Percentiles rank a stretch among this genome's conserved stretches.
phyloP scores from a whole-genome alignment of 164 flowering plant species.

The Magnolia officinalis region DNA sequence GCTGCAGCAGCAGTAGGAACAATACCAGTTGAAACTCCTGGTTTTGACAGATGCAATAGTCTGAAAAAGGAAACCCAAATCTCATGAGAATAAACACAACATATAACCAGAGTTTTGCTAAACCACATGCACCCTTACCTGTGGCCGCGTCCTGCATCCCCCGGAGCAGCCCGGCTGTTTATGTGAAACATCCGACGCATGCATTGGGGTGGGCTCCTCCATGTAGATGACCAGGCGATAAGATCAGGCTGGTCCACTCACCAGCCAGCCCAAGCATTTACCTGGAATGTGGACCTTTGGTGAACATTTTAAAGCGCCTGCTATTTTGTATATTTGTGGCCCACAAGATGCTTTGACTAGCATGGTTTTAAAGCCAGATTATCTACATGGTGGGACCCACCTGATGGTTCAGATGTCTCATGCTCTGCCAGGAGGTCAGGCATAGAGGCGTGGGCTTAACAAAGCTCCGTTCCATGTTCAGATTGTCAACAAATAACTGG shows the following conservation, averaged over 20 bases:
- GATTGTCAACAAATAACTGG: neutral
- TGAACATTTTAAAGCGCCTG: too few species aligned
- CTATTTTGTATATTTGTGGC: too few species aligned
- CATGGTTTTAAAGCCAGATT: neutral
- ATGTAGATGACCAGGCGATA: neutral
- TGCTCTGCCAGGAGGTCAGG: neutral
- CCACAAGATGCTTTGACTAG: too few species aligned
- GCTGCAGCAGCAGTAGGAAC: slow-evolving; percentile 97
- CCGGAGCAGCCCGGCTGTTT: too few species aligned
- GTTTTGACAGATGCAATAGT: slow-evolving; percentile 92
- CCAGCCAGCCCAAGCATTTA: too few species aligned
- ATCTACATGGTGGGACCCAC: neutral
- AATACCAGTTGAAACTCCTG: slow-evolving; percentile 77
- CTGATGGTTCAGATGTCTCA: neutral
- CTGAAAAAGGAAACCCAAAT: slow-evolving; percentile 29
- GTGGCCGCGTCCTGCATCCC: too few species aligned
- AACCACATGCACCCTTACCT: neutral
- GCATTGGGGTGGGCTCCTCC: neutral
- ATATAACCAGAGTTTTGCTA: neutral
- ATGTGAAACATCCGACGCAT: too few species aligned
- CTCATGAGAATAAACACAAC: neutral
- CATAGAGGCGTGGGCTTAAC: neutral
- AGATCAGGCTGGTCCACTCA: too few species aligned
- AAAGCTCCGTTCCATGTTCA: neutral
- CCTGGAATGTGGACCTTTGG: too few species aligned